A percentile compares a stretch with the other conserved stretches of the same genome.
Evolutionary conservation across 352 stramenopile species (phyloP).

Genomic region (Phytophthora tentaculata): DNA sequence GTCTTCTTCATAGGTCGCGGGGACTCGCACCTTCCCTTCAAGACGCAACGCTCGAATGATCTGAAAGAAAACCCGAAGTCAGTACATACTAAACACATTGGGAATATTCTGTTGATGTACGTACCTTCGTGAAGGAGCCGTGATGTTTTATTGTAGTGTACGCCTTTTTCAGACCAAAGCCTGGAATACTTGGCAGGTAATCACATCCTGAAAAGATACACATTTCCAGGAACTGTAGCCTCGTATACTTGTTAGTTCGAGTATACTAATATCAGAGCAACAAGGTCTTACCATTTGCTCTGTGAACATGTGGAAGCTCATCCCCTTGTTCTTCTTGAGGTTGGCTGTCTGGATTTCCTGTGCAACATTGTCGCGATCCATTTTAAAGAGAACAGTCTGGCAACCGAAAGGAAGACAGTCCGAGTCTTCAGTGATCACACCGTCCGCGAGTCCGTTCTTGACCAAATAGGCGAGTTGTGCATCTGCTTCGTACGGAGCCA

Average conservation of each 20-base stretch:
- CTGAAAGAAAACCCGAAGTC: constrained; percentile 31
- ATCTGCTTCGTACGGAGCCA: constrained; percentile 98
- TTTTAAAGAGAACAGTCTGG: constrained; percentile 94
- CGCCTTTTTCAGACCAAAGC: constrained; percentile 86
- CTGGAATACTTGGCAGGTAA: constrained; percentile 82
- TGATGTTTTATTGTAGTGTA: constrained; percentile 79
- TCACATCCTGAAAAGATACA: constrained; percentile 93
- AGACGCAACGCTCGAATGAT: constrained; percentile 66
- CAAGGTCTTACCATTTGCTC: constrained; percentile 74
- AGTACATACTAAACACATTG: constrained; percentile 1
- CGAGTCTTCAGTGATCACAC: constrained; percentile 96
- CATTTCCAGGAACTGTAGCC: constrained; percentile 85
- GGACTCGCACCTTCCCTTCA: constrained; percentile 67
- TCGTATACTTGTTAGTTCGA: constrained; percentile 8
- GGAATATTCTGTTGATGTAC: constrained; percentile 1
- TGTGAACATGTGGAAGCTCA: constrained; percentile 84
- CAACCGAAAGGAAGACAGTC: constrained; percentile 95
- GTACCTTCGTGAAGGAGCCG: constrained; percentile 68
- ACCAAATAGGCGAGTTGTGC: constrained; percentile 95
- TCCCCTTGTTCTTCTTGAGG: constrained; percentile 74
- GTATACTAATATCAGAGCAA: neutral
- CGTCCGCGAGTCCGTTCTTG: constrained; percentile 83
- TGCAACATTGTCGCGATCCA: constrained; percentile 89
- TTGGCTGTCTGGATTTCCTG: constrained; percentile 84
- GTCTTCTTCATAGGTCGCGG: constrained; percentile 62